Base-by-base conservation (phyloP, 2,329 filamentous ascomycete species). In the Curvularia hawaiiensis region DNA sequence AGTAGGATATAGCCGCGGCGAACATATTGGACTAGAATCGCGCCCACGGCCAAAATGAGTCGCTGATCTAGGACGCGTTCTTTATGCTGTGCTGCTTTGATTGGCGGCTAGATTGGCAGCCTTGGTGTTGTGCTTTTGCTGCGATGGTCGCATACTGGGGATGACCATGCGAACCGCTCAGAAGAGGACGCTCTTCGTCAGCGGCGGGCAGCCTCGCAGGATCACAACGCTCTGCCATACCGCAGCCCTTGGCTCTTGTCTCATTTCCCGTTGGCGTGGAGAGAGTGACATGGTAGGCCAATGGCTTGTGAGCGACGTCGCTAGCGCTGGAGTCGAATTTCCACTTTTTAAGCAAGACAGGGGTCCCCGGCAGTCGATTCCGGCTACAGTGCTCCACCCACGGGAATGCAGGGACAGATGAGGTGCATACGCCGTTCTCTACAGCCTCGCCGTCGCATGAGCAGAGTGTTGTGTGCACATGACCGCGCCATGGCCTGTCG, bases 321-420 rank as follows among this genome's bases (percentile, higher is more conserved):
- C 28, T 54, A 60, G 59, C 44, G 52, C 24, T 41, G 51, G 49
- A 46, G 57, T 59, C 64, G 64, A 58, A 72, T 73, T 74, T 73
- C 72, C 71, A 70, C 70, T 72, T 69, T 71, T 68, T 70, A 71
- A 69, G 64, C 67, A 66, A 56, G 51, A 54, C 62, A 62, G 59
- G 54, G 65, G 50, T 64, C 60, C 50, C 48, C 53, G 59, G 56
- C 56, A 54, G 30, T 45, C 52, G 60, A 63, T 56, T 58, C 58
- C 60, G 58, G 5, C 35, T 38, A 58, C 56, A 62, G 56, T 56
- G 28, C 44, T 53, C 46, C 54, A 40, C 14, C 18, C 30, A 38
- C 16, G 35, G 35, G 55, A 28, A 54, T 58, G 64, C 51, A 51
- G 59, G 58, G 53, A 41, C 49, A 24, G 53, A 31, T 55, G 47